Base-by-base conservation (phyloP, 345 rosid species). In the Gynandropsis gynandra region DNA sequence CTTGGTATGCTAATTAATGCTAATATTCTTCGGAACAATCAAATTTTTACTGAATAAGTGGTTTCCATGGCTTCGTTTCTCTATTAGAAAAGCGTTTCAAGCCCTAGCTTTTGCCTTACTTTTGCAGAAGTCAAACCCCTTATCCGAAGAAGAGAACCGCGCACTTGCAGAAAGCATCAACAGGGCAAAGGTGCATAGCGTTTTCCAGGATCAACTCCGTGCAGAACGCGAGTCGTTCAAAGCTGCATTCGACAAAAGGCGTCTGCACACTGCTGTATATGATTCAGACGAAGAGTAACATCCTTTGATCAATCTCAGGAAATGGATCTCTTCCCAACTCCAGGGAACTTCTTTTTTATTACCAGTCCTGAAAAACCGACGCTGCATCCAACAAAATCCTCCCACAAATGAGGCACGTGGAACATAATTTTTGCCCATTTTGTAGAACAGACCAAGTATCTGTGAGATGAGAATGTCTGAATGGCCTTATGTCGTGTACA, bases 191-290 rank as follows among this genome's bases (percentile, higher is more conserved):
- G 74, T 72, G 58, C 80, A 68, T 60, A 81, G 76, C 21, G 54
- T 61, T 1, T 89, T 89, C 71, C 88, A 89, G 70, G 95, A 85
- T 40, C 81, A 63, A 56, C 77, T 85, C 1, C 76, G 76, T 4
- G 97, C 86, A 40, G 97, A 89, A 75, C 80, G 56, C 0, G 94
- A 89, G 60, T 89, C 95, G 12, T 85, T 83, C 56, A 85, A 78
- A 80, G 94, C 82, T 61, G 83, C 80, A 53, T 89, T 83, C 37
- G 97, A 86, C 50, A 71, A 72, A 66, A 76, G 85, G 69, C 76
- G 69, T 42, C 80, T 77, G 41, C 75, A 85, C 9, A 72, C 77
- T 12, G 72, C 74, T 12, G 70, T 74, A 24, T 66, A 80, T 62
- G 71, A 55, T 48, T 47, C 62, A 27, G 87, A 76, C 11, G 88